These are phyloP conservation scores for Vitis labrusca DNA, from an alignment of 164 flowering plant species.

Conservation along the genomic window DNA sequence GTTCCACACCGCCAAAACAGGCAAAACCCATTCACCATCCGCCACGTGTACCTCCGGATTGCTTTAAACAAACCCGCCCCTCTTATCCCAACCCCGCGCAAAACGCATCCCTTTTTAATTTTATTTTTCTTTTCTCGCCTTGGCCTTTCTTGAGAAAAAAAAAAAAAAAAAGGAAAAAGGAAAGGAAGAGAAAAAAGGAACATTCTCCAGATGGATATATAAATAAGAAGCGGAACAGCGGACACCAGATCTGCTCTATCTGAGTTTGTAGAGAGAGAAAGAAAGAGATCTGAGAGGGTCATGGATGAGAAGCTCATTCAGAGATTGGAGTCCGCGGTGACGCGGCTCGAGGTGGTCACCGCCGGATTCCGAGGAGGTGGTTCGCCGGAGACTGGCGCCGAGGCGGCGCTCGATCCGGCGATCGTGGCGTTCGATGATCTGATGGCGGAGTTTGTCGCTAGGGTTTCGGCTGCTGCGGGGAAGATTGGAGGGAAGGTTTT, in stretches of 20 bases:
- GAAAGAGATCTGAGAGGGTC: constrained; percentile 3
- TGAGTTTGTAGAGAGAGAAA: constrained; percentile 1
- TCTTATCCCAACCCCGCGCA: neutral
- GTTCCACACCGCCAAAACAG: constrained; percentile 9
- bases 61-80: neutral
- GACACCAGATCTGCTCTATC: constrained; percentile 14
- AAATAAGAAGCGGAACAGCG: neutral
- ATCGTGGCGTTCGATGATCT: constrained; percentile 75
- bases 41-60: constrained; percentile 15
- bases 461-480: constrained; percentile 68
- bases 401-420: constrained; percentile 57
- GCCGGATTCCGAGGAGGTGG: constrained; percentile 10
- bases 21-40: neutral
- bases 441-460: constrained; percentile 38
- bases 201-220: neutral
- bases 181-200: neutral
- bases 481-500: constrained; percentile 89
- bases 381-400: constrained; percentile 14
- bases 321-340: constrained; percentile 85
- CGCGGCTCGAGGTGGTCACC: constrained; percentile 70
- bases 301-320: constrained; percentile 86
- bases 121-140: too few species aligned
- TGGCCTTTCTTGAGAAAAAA: constrained; percentile 1
- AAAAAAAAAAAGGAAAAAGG: neutral
- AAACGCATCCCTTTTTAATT: neutral